A percentile compares a stretch with the other conserved stretches of the same genome.
Evolutionary conservation across 2,329 filamentous ascomycete species (phyloP).

Genomic region (Exophiala xenobiotica): DNA sequence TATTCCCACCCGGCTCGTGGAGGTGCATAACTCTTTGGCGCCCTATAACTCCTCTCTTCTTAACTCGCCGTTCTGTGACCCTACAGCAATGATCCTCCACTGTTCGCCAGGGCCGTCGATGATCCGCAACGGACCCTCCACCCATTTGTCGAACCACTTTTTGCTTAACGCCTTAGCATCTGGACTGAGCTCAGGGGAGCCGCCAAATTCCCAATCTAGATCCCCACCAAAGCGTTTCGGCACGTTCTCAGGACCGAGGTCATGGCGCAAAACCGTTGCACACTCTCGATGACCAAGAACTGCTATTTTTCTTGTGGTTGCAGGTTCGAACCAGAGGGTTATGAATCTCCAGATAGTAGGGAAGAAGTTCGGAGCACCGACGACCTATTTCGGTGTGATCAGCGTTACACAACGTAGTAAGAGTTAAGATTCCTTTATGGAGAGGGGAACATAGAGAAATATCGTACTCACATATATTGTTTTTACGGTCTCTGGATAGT

Average conservation of each 20-base stretch:
- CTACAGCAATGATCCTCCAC: constrained; percentile 9
- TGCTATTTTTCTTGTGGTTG: constrained; percentile 13
- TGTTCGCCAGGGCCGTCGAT: constrained; percentile 3
- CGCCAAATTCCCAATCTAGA: constrained; percentile 13
- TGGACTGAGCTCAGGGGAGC: constrained; percentile 5
- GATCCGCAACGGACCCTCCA: constrained; percentile 2
- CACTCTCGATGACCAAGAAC: constrained; percentile 10
- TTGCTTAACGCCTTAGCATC: constrained; percentile 4
- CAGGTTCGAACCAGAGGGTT: constrained; percentile 77
- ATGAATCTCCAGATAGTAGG: constrained; percentile 89
- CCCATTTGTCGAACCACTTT: constrained; percentile 3
- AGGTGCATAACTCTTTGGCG: constrained; percentile 1
- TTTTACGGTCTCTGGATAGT: constrained; percentile 15
- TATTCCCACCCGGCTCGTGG: background rate
- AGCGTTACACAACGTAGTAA: constrained; percentile 1
- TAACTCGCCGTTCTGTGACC: constrained; percentile 5
- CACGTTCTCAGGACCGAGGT: constrained; percentile 8
- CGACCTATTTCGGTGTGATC: constrained; percentile 6
- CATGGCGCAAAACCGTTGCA: background rate
- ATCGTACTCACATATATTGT: constrained; percentile 12
- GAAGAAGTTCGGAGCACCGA: constrained; percentile 63
- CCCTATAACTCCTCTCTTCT: constrained; percentile 10
- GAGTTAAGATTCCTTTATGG: background rate
- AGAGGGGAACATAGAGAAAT: constrained; percentile 1
- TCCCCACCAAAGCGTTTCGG: constrained; percentile 10